Percentiles rank a stretch among this genome's conserved stretches.
phyloP scores from a whole-genome alignment of 129 eudicot genomes.

The Flaveria ramosissima region DNA sequence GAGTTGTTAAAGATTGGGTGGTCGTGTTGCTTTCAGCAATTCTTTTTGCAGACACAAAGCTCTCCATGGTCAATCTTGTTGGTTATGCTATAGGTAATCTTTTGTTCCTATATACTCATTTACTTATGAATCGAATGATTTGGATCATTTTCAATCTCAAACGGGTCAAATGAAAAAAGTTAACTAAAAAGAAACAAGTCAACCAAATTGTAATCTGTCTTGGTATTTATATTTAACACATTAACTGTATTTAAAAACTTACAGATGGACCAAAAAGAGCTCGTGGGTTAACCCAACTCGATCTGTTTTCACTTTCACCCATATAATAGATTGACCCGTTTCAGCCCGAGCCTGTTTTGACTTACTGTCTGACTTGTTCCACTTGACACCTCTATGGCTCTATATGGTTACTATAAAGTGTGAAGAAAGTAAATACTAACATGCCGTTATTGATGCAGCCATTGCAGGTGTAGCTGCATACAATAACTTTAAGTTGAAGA shows the following conservation, averaged over 20 bases:
- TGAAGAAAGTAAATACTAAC: background rate
- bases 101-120: background rate
- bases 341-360: background rate
- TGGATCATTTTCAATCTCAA: background rate
- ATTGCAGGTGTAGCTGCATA: constrained; percentile 85
- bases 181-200: background rate
- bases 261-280: background rate
- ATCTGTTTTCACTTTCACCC: background rate
- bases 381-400: too few species aligned
- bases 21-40: constrained; percentile 77
- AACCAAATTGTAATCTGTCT: background rate
- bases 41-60: constrained; percentile 84
- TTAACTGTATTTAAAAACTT: background rate
- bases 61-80: constrained; percentile 61
- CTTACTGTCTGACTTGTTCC: background rate
- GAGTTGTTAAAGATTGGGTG: constrained; percentile 95
- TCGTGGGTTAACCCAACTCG: background rate
- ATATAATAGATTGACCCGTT: background rate
- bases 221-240: background rate
- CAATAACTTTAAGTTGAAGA: constrained; percentile 72
- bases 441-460: constrained; percentile 50
- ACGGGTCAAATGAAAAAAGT: background rate
- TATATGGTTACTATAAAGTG: too few species aligned
- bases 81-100: constrained; percentile 81
- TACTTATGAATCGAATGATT: background rate